Conservation (phyloP, 768 basidiomycete species). For the Suillus subluteus region DNA sequence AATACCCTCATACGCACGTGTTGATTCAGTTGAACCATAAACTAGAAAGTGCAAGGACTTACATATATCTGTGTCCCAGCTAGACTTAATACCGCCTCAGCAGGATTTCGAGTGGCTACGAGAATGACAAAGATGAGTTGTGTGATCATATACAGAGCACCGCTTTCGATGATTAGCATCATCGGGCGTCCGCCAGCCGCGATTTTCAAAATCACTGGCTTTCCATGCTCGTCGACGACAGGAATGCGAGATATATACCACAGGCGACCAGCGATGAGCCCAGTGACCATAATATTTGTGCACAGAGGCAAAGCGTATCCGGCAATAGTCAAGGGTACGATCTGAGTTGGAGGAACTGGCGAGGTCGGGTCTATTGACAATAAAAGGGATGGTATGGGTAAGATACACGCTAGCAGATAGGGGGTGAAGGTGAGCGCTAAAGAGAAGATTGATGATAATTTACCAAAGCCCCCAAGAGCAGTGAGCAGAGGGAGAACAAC, state of each 20-base stretch:
- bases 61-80: conserved; percentile 37
- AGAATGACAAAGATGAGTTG: conserved; percentile 36
- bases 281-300: conserved; percentile 38
- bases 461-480: conserved; percentile 32
- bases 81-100: conserved; percentile 30
- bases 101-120: conserved; percentile 32
- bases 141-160: conserved; percentile 32
- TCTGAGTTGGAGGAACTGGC: conserved; percentile 23
- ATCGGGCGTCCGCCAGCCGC: conserved; percentile 19
- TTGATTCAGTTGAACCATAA: not conserved
- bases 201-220: conserved; percentile 7
- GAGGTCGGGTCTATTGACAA: conserved; percentile 1
- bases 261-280: conserved; percentile 37
- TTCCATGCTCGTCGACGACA: conserved; percentile 5
- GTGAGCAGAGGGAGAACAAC: conserved; percentile 32
- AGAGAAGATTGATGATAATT: conserved; percentile 7
- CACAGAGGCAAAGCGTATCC: conserved; percentile 36
- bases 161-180: conserved; percentile 35
- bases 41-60: conserved; percentile 8
- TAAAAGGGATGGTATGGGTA: conserved; percentile 3
- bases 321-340: conserved; percentile 33
- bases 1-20: conserved; percentile 13
- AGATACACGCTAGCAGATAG: not conserved
- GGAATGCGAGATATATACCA: conserved; percentile 25
- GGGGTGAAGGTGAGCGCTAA: not conserved